Evolutionary conservation across 139 green algal species (phyloP).

Genomic region (Chlorella sp.): DNA sequence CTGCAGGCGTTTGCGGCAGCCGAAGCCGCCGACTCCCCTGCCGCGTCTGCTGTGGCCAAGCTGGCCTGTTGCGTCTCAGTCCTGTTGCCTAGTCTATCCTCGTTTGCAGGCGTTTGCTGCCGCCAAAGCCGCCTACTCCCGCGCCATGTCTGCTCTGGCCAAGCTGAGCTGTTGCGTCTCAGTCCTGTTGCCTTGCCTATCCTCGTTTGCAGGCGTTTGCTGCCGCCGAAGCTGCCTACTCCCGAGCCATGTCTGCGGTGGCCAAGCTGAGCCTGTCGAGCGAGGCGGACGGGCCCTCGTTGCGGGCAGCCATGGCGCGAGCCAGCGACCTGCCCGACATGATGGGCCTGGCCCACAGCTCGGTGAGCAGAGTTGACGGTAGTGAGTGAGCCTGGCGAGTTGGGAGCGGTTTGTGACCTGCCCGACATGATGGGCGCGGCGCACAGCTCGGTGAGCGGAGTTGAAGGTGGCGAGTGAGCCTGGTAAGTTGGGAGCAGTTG

Average conservation of each 20-base stretch:
- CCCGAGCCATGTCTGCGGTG: constrained; percentile 34
- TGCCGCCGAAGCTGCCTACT: constrained; percentile 47
- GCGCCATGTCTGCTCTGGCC: constrained; percentile 34
- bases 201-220: constrained; percentile 40
- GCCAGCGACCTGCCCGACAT: constrained; percentile 45
- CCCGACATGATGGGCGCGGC: background rate
- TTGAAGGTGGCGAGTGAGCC: background rate
- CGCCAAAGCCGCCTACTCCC: constrained; percentile 36
- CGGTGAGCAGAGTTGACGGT: constrained; percentile 6
- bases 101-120: too few species aligned
- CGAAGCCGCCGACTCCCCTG: constrained; percentile 42
- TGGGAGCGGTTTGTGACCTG: background rate
- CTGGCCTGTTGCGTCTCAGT: too few species aligned
- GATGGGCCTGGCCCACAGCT: constrained; percentile 35
- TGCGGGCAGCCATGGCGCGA: constrained; percentile 43
- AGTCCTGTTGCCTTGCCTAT: too few species aligned
- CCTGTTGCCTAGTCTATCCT: too few species aligned
- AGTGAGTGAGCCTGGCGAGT: background rate
- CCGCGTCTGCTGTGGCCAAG: constrained; percentile 31
- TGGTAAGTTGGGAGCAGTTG: background rate
- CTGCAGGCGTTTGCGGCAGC: too few species aligned
- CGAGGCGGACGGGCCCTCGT: constrained; percentile 48
- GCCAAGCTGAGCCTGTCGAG: constrained; percentile 40
- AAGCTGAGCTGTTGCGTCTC: too few species aligned
- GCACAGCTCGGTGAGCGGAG: background rate